Evolutionary conservation across 148 eudicot genomes (phyloP), one percentile per base, ranked within the genome.

Genomic region (Cornus suecica): DNA sequence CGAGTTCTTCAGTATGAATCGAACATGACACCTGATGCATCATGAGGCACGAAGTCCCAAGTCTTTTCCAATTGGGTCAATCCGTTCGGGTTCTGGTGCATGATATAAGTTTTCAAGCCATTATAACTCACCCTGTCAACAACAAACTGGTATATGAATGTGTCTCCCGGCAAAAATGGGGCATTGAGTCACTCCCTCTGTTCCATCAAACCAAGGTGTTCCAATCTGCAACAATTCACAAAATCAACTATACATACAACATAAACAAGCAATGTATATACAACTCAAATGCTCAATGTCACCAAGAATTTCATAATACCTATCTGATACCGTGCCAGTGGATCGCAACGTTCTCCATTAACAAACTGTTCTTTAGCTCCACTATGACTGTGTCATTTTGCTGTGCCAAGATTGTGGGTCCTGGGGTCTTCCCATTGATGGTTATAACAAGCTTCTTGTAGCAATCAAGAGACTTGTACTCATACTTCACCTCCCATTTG

Each of bases 251-350:
- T 20, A 6, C 15, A 51, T 15, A 54, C 15, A 54, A 15, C n/a
- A 54, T 3, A 4, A 6, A 20, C 23, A 13, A 14, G 18, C 11
- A 13, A 54, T 51, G 18, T 54, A 18, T 18, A 54, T 16, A 0
- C 11, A 54, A 18, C 22, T 1, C 61, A 54, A 20, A 3, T 32
- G 61, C n/a, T 9, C 37, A 48, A 24, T 25, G 51, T 14, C 16
- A 51, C 20, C 8, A 51, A 34, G 37, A 51, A 25, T 63, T 1
- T 2, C 15, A 4, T 26, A 9, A 31, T 51, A 88, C 94, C 94
- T 90, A 96, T 58, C 92, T 81, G n/a, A 93, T 93, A 20, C 98
- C 98, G 69, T 94, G 98, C 98, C 97, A 94, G 27, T 94, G 98
- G 27, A 94, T 83, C 8, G 97, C 90, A 51, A 91, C 89, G 76